phyloP scores from a whole-genome alignment of 2,329 filamentous ascomycete species.

The Mycosphaerelloides madeirae region DNA sequence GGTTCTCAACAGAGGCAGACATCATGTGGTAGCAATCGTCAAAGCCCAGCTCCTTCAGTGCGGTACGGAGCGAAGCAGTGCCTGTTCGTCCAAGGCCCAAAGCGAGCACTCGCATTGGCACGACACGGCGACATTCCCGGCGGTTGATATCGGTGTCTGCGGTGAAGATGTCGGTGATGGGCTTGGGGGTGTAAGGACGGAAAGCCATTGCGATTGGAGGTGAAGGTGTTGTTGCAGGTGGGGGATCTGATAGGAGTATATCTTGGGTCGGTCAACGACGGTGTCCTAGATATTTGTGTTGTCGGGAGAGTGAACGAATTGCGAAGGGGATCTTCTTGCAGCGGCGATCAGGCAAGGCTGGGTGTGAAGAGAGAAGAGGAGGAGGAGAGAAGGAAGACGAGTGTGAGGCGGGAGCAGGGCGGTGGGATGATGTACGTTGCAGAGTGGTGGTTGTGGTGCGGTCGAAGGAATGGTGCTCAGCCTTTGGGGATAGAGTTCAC shows the following conservation, averaged over 20 bases:
- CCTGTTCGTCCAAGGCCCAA: conserved; percentile 67
- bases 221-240: not conserved
- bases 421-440: too few species aligned
- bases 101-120: conserved; percentile 68
- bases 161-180: conserved; percentile 59
- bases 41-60: conserved; percentile 63
- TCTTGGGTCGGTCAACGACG: conserved; percentile 7
- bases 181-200: conserved; percentile 43
- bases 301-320: not conserved
- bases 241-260: not conserved
- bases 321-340: too few species aligned
- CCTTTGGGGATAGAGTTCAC: too few species aligned
- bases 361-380: not conserved
- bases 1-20: conserved; percentile 64
- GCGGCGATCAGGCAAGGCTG: too few species aligned
- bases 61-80: conserved; percentile 63
- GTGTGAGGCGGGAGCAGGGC: too few species aligned
- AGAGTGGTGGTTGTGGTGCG: too few species aligned
- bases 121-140: conserved; percentile 58
- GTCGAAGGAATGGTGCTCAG: too few species aligned
- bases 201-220: conserved; percentile 28
- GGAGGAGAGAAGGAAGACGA: too few species aligned
- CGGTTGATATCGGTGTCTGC: conserved; percentile 63
- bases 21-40: conserved; percentile 70
- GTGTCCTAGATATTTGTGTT: not conserved